Percentiles rank a stretch among this genome's conserved stretches.
Conservation (phyloP, 2,329 filamentous ascomycete species). For the Apiospora phragmitis region DNA sequence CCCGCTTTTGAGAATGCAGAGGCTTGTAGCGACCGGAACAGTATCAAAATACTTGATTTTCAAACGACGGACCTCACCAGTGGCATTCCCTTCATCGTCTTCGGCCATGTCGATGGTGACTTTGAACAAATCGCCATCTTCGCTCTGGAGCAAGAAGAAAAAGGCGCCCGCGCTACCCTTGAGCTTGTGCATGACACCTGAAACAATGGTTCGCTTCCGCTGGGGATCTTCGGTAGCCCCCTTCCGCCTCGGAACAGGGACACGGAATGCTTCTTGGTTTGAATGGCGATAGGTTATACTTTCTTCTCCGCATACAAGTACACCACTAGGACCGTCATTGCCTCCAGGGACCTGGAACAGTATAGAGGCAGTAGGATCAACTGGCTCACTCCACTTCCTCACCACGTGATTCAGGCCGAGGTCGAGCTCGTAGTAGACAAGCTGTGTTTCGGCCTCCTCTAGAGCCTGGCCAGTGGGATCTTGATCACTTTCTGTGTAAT, state of each 20-base stretch:
- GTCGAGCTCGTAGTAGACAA: slow-evolving; percentile 98
- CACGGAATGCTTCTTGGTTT: slow-evolving; percentile 84
- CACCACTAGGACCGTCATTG: slow-evolving; percentile 89
- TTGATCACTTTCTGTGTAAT: slow-evolving; percentile 89
- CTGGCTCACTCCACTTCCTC: slow-evolving; percentile 91
- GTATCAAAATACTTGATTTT: slow-evolving; percentile 99
- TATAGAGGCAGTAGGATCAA: slow-evolving; percentile 84
- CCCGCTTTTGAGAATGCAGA: slow-evolving; percentile 93
- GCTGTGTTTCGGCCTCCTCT: slow-evolving; percentile 79
- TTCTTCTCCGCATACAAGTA: slow-evolving; percentile 91
- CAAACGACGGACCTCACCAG: slow-evolving; percentile 77
- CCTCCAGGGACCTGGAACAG: slow-evolving; percentile 96
- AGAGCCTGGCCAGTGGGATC: slow-evolving; percentile 84
- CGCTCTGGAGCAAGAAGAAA: slow-evolving; percentile 94
- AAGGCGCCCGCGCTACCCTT: slow-evolving; percentile 81
- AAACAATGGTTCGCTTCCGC: slow-evolving; percentile 81
- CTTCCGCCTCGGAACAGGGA: slow-evolving; percentile 83
- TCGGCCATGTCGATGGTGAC: slow-evolving; percentile 89
- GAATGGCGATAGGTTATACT: slow-evolving; percentile 97
- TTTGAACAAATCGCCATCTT: slow-evolving; percentile 98
- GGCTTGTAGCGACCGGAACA: slow-evolving; percentile 80
- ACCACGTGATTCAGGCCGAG: slow-evolving; percentile 96
- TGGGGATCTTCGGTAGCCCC: slow-evolving; percentile 91
- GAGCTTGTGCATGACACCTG: slow-evolving; percentile 96
- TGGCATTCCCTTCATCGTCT: slow-evolving; percentile 74